A percentile compares a stretch with the other conserved stretches of the same genome.
Evolutionary conservation across 2,329 filamentous ascomycete genomes (phyloP).

Genomic region (Fusarium pilosicola): DNA sequence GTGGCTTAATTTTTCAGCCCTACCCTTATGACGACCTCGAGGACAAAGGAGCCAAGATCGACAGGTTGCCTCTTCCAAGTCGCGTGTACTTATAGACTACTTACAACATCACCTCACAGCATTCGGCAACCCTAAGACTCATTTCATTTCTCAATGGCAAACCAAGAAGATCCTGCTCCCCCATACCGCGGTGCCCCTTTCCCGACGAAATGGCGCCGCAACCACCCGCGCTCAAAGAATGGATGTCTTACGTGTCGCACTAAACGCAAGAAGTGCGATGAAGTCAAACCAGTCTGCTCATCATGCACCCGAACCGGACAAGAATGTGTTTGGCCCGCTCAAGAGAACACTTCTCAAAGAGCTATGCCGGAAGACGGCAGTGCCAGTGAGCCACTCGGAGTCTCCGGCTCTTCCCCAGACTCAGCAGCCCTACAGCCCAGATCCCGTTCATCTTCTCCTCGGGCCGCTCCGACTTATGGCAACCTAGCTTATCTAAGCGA

Average conservation of each 20-base stretch:
- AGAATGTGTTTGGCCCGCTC: slow-evolving; percentile 6
- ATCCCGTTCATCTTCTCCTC: not conserved
- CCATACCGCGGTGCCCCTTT: slow-evolving; percentile 5
- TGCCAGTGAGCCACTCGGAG: not conserved
- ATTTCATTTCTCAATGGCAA: not conserved
- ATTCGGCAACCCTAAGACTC: too few species aligned
- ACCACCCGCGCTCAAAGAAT: slow-evolving; percentile 16
- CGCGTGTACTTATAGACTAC: not conserved
- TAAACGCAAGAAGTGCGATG: slow-evolving; percentile 25
- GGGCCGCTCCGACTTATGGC: not conserved
- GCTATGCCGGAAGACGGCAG: accelerated
- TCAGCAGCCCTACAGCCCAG: not conserved
- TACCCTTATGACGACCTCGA: not conserved
- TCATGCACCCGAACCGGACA: not conserved
- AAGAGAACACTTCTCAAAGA: not conserved
- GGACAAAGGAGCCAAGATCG: not conserved
- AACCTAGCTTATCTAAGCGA: slow-evolving; percentile 7
- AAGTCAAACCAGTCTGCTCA: slow-evolving; percentile 1
- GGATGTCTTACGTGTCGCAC: slow-evolving; percentile 4
- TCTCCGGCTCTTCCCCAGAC: too few species aligned
- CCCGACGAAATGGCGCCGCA: slow-evolving; percentile 13
- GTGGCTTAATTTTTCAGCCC: slow-evolving; percentile 5
- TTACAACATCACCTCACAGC: not conserved
- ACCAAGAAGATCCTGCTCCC: not conserved
- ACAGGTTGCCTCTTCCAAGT: not conserved